A percentile compares a stretch with the other conserved stretches of the same genome.
These are phyloP conservation scores for Alternaria ventricosa DNA, from an alignment of 2,329 filamentous ascomycete species.

Conservation along the genomic window DNA sequence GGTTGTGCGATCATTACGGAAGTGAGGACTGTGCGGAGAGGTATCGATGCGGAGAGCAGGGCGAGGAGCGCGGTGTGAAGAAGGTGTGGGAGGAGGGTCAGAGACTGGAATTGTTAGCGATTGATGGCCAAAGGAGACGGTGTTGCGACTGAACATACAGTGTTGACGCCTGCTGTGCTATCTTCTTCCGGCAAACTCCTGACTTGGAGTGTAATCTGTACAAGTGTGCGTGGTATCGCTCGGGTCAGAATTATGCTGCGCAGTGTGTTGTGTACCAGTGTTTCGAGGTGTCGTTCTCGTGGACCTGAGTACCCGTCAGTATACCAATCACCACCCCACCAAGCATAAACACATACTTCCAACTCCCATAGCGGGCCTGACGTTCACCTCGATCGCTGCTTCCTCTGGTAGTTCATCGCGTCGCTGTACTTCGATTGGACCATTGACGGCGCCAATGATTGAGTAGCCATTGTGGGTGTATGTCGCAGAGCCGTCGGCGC, in stretches of 20 bases:
- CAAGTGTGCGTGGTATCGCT: constrained; percentile 76
- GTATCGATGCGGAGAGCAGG: constrained; percentile 81
- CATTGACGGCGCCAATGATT: constrained; percentile 86
- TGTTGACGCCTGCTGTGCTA: constrained; percentile 64
- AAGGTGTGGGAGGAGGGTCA: constrained; percentile 80
- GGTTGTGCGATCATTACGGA: constrained; percentile 82
- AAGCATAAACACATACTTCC: constrained; percentile 60
- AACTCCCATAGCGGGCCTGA: constrained; percentile 84
- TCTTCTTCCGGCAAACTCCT: constrained; percentile 72
- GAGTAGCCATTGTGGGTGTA: constrained; percentile 79
- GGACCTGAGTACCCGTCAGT: constrained; percentile 40
- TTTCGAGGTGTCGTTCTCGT: constrained; percentile 76
- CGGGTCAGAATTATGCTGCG: constrained; percentile 76
- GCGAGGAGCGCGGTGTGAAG: constrained; percentile 84
- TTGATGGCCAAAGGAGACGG: constrained; percentile 2
- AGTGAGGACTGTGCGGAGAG: constrained; percentile 77
- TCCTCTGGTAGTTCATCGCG: constrained; percentile 92
- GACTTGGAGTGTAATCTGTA: constrained; percentile 84
- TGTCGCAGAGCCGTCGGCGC: constrained; percentile 80
- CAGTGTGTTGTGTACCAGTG: constrained; percentile 73
- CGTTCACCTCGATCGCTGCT: constrained; percentile 85
- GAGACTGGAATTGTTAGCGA: constrained; percentile 61
- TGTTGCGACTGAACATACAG: constrained; percentile 56
- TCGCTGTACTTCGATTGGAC: constrained; percentile 86
- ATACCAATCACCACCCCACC: neutral